Percentiles rank a stretch among this genome's conserved stretches.
phyloP scores from a whole-genome alignment of 2,329 filamentous ascomycete species.

The Cyclaneusma minus region DNA sequence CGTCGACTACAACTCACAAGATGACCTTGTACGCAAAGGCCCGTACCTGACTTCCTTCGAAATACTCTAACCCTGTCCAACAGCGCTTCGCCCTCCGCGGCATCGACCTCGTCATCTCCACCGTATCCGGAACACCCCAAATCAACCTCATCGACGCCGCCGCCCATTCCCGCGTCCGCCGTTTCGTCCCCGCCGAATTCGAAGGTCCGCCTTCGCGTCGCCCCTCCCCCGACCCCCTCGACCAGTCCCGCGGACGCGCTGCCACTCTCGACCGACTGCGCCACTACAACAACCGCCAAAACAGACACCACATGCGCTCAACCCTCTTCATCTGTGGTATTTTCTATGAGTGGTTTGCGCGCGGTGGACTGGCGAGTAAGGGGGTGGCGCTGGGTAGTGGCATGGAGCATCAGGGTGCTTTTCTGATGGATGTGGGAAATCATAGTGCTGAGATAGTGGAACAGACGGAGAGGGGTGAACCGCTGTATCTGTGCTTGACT shows the following conservation, averaged over 20 bases:
- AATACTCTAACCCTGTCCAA: too few relatives aligned
- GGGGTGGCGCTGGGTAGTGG: constrained; percentile 42
- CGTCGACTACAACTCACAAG: constrained; percentile 48
- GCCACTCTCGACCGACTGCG: constrained; percentile 40
- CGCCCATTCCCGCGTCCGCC: constrained; percentile 43
- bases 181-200: constrained; percentile 64
- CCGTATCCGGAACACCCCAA: constrained; percentile 49
- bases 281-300: constrained; percentile 29
- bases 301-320: constrained; percentile 39
- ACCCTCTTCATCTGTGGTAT: constrained; percentile 61
- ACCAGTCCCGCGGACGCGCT: constrained; percentile 41
- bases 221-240: constrained; percentile 38
- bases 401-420: constrained; percentile 41
- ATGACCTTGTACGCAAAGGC: too few relatives aligned
- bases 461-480: constrained; percentile 30
- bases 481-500: constrained; percentile 48
- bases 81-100: constrained; percentile 53
- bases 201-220: constrained; percentile 46
- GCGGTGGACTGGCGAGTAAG: constrained; percentile 44
- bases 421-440: constrained; percentile 44
- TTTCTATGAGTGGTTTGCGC: constrained; percentile 61
- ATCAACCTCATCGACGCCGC: constrained; percentile 60
- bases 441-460: constrained; percentile 45
- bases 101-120: constrained; percentile 62
- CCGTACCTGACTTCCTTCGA: too few relatives aligned